A percentile compares a stretch with the other conserved stretches of the same genome.
Evolutionary conservation across 805 yeast species (phyloP).

Genomic region (Metschnikowia matae): DNA sequence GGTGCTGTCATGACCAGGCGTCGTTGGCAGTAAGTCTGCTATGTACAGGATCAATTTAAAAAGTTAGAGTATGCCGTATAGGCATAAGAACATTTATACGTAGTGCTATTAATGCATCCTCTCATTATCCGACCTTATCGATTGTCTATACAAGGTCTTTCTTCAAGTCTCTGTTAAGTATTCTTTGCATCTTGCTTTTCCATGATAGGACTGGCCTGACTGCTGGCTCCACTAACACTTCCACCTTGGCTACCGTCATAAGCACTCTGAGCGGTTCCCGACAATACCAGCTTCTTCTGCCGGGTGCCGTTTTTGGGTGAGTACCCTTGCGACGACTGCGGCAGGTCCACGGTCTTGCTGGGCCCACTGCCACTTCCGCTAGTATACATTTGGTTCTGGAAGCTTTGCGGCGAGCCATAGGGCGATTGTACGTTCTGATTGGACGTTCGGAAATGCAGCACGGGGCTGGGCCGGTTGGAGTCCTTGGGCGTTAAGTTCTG

Average conservation of each 20-base stretch:
- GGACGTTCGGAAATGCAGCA: constrained; percentile 5
- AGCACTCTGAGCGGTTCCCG: constrained; percentile 1
- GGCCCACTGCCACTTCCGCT: constrained; percentile 18
- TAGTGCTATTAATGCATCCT: neutral
- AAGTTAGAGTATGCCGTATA: neutral
- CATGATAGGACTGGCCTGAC: constrained; percentile 1
- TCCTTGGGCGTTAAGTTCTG: constrained; percentile 4
- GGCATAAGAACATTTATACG: neutral
- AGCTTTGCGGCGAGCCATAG: constrained; percentile 15
- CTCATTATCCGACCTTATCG: neutral
- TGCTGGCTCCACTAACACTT: constrained; percentile 2
- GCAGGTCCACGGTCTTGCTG: constrained; percentile 21
- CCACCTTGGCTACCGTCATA: neutral
- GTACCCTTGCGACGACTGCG: constrained; percentile 26
- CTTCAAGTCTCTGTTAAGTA: neutral
- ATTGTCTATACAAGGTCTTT: neutral
- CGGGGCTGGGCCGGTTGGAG: constrained; percentile 8
- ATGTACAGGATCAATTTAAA: neutral
- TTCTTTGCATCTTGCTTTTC: constrained; percentile 2
- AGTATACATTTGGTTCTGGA: constrained; percentile 3
- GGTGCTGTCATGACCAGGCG: constrained; percentile 3
- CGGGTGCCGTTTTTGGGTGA: constrained; percentile 30
- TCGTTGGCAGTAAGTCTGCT: neutral
- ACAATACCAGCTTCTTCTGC: constrained; percentile 15
- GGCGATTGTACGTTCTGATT: constrained; percentile 10